phyloP scores from a whole-genome alignment of 768 basidiomycete genomes.

The Tulasnella sp. region DNA sequence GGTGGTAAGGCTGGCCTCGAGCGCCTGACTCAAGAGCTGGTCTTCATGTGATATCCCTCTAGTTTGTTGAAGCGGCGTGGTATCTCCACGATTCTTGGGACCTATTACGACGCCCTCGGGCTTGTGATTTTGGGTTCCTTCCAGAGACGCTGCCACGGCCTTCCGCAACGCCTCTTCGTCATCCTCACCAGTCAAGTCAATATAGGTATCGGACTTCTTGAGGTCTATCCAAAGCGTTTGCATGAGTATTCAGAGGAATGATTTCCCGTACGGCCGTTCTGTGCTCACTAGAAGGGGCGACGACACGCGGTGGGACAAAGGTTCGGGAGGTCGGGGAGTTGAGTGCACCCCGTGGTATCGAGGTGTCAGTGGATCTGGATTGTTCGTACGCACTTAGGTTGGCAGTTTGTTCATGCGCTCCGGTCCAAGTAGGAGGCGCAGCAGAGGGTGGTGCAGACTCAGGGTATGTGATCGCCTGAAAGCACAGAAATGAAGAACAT shows the following conservation, averaged over 20 bases:
- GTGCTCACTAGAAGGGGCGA: constrained; percentile 4
- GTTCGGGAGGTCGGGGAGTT: neutral
- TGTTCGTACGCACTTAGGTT: too few species aligned
- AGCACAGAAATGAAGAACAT: neutral
- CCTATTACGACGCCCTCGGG: neutral
- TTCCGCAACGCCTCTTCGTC: constrained; percentile 10
- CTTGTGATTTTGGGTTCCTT: neutral
- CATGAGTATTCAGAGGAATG: neutral
- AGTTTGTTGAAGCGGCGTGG: neutral
- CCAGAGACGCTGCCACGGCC: constrained; percentile 8
- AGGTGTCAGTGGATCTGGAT: neutral
- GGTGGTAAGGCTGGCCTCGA: constrained; percentile 53
- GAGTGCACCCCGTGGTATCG: neutral
- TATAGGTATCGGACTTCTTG: neutral
- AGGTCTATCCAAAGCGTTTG: neutral
- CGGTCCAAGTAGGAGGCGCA: too few species aligned
- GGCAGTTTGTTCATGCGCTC: too few species aligned
- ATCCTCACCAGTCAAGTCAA: constrained; percentile 11
- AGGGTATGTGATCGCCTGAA: neutral
- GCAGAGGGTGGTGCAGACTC: too few species aligned
- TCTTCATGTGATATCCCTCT: constrained; percentile 35
- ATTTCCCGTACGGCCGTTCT: too few species aligned
- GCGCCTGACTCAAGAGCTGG: constrained; percentile 53
- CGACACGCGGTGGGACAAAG: neutral
- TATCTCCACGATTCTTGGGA: neutral